Percentiles rank a stretch among this genome's conserved stretches.
phyloP scores from a whole-genome alignment of 257 asterid genomes.

The Capsicum pubescens region DNA sequence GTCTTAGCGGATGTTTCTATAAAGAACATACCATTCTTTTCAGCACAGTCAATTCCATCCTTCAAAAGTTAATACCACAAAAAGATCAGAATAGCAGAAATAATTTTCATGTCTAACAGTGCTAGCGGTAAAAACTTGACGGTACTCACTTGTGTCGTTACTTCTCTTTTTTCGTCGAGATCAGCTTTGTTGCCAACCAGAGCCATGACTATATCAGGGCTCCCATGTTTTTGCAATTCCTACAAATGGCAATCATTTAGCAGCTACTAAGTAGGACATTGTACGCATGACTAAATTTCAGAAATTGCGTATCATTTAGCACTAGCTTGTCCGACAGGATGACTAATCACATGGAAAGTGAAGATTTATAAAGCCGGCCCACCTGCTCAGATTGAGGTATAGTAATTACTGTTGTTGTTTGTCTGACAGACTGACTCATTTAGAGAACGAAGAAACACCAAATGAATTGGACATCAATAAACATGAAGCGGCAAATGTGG shows the following conservation, averaged over 20 bases:
- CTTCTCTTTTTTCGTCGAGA: constrained; percentile 90
- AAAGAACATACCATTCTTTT: constrained; percentile 95
- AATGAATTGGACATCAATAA: background rate
- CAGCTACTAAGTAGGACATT: background rate
- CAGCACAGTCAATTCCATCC: constrained; percentile 89
- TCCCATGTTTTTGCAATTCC: constrained; percentile 98
- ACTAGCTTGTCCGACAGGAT: background rate
- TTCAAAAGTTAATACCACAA: constrained; percentile 38
- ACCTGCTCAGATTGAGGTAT: background rate
- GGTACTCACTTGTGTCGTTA: constrained; percentile 69
- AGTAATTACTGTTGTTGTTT: background rate
- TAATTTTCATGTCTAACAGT: constrained; percentile 8
- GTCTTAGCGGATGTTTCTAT: constrained; percentile 99
- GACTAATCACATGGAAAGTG: constrained; percentile 11
- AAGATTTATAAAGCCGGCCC: background rate
- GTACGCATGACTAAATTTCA: background rate
- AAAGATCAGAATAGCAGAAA: constrained; percentile 2
- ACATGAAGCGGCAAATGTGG: background rate
- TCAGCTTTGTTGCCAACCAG: constrained; percentile 98
- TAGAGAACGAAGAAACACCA: background rate
- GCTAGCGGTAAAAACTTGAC: background rate
- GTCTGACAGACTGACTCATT: background rate
- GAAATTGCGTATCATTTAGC: background rate
- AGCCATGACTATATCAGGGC: constrained; percentile 95
- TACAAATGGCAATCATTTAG: constrained; percentile 32